Base-by-base conservation (phyloP, 1,139 yeast species). In the Yamadazyma siamensis region DNA sequence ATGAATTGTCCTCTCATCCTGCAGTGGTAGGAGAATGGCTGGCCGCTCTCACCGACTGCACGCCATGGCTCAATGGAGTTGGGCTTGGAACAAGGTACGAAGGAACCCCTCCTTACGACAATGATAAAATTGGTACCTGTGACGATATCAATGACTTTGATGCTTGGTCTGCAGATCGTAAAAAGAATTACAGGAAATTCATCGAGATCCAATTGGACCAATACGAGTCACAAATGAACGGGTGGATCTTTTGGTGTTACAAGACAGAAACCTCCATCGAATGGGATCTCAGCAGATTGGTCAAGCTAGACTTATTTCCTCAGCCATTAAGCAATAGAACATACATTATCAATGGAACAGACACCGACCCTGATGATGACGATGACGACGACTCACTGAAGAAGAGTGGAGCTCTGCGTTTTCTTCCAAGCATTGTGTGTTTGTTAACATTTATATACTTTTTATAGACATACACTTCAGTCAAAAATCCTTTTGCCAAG, bases 171-270 rank as follows among this genome's bases (percentile, higher is more conserved):
- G 60, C 61, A 1, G 68, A 71, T 15, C 66, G 75, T 48, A 75
- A 67, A 48, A 48, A 53, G 14, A 63, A 78, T 44, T 77, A 84
- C 18, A 76, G 96, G 51, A 71, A 64, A 44, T 83, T 68, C 51
- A 68, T 89, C 33, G 96, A 89, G 58, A 95, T 95, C 24, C 97
- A 91, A 63, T 60, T 91, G 46, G 96, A 86, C 49, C 84, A 94
- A 3, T 88, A 71, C 50, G 89, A 81, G 46, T 69, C 70, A 43
- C 69, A 69, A 46, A 71, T 71, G 37, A 62, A 59, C 21, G 96
- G 96, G 9, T 88, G 94, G 88, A 70, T 88, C 36, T 85, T 83
- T 66, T 91, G 96, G 98, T 78, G 82, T 56, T 88, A 80, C 76
- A 89, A 87, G 66, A 86, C 96, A n/a, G 97, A 91, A 54, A 59